These are phyloP conservation scores for Arxiozyma slooffiae DNA, from an alignment of 1,139 yeast genomes.

Conservation along the genomic window DNA sequence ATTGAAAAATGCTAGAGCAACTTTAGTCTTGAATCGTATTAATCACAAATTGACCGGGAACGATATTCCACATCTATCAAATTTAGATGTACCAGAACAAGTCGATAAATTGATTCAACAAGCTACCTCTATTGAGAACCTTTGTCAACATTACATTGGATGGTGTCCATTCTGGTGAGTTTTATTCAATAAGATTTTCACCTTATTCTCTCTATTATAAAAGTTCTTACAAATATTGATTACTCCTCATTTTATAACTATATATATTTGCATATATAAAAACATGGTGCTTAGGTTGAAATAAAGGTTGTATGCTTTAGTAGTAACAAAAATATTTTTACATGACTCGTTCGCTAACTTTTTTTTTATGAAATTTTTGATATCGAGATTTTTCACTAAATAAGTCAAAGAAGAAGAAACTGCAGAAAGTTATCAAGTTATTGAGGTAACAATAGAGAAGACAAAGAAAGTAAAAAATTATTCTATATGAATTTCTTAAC, in stretches of 20 bases:
- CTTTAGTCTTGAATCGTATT: constrained; percentile 78
- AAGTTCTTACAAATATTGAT: not conserved
- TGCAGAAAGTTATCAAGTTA: not conserved
- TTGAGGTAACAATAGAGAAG: too few species aligned
- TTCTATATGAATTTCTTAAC: not conserved
- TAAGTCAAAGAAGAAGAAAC: too few species aligned
- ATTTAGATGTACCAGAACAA: constrained; percentile 75
- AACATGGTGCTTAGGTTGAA: not conserved
- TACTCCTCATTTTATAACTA: not conserved
- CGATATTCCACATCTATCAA: constrained; percentile 66
- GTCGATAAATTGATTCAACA: constrained; percentile 91
- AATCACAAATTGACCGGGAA: constrained; percentile 90
- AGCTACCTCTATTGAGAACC: constrained; percentile 90
- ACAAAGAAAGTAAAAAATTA: too few species aligned
- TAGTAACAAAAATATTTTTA: too few species aligned
- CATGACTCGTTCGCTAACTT: not conserved
- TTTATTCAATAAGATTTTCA: not conserved
- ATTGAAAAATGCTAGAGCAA: constrained; percentile 82
- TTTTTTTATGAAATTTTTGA: not conserved
- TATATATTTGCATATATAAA: not conserved
- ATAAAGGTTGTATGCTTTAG: not conserved
- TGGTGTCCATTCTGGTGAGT: constrained; percentile 96
- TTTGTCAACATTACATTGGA: constrained; percentile 94
- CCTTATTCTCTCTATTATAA: not conserved
- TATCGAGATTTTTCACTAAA: not conserved